Base-by-base conservation (phyloP, 345 rosid species). In the Lumnitzera racemosa region DNA sequence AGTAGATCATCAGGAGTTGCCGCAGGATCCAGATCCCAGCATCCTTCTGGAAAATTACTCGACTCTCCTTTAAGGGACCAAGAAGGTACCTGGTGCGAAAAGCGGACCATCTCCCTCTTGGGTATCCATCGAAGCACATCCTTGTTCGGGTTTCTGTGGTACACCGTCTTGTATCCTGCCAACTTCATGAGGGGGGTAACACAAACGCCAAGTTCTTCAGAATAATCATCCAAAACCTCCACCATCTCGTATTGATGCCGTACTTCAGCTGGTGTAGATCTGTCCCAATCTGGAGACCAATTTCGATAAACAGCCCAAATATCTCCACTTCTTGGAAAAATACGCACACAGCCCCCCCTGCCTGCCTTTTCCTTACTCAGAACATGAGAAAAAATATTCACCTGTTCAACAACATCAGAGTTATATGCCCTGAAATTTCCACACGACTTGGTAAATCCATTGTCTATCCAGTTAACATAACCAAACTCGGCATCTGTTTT, bases 11-110 rank as follows among this genome's bases (percentile, higher is more conserved):
- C 99, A 7, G 99, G 97, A 58, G 96, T 94, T 16, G 99, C 99
- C 25, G 99, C 99, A 0, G 99, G 95, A 68, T 94, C 99, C 31
- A 94, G 74, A 81, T 94, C 99, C 96, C 97, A 94, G 59, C 97
- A 94, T 56, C 80, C 81, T 51, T 78, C 87, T 0, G 95, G 95
- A 51, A 94, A 61, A 48, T 69, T 81, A 41, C 61, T 69, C 10
- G 82, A 71, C 58, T 75, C 95, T 57, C 83, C 88, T 63, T 80
- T 74, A 47, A 94, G 92, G 59, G 81, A 77, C 86, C 95, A 87
- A 63, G 98, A 85, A 0, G 98, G 98, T 27, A 90, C 96, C 75
- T 80, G 91, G 77, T 90, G 96, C 11, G 96, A 90, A 70, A 90
- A 90, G 62, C 95, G 80, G 46, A 87, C 64, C 98, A 92, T 92